Conservation (phyloP, 805 yeast genomes). For the Metschnikowia shivogae region DNA sequence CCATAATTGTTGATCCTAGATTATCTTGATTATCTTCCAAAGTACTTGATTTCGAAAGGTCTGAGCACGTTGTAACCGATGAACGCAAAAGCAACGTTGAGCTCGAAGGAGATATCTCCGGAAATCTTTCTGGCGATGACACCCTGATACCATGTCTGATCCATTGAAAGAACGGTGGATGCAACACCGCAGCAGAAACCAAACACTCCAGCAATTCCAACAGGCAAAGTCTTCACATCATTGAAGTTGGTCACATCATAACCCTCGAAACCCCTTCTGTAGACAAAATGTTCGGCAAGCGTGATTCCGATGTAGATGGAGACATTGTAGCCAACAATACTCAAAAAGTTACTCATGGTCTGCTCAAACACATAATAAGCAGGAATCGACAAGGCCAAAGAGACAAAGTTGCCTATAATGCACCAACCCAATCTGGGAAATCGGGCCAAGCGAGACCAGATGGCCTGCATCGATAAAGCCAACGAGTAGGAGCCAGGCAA, state of each 20-base stretch:
- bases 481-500: slow-evolving; percentile 33
- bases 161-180: slow-evolving; percentile 30
- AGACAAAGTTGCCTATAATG: slow-evolving; percentile 26
- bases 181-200: slow-evolving; percentile 31
- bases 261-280: slow-evolving; percentile 23
- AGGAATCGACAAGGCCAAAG: slow-evolving; percentile 32
- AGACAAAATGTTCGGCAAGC: slow-evolving; percentile 27
- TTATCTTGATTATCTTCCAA: slow-evolving; percentile 6
- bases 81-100: slow-evolving; percentile 27
- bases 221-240: slow-evolving; percentile 22
- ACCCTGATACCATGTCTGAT: slow-evolving; percentile 33
- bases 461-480: slow-evolving; percentile 27
- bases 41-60: slow-evolving; percentile 29
- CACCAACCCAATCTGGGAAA: slow-evolving; percentile 36
- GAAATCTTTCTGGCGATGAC: slow-evolving; percentile 24
- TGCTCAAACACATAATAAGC: slow-evolving; percentile 30
- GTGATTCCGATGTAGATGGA: slow-evolving; percentile 32
- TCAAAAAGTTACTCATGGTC: slow-evolving; percentile 30
- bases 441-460: slow-evolving; percentile 28
- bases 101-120: slow-evolving; percentile 31
- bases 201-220: slow-evolving; percentile 28
- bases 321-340: slow-evolving; percentile 30
- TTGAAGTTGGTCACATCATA: slow-evolving; percentile 26
- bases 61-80: slow-evolving; percentile 25
- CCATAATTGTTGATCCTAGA: too few species aligned